A percentile compares a stretch with the other conserved stretches of the same genome.
These are phyloP conservation scores for Breynia disticha DNA, from an alignment of 441 rosid genomes.

Conservation along the genomic window DNA sequence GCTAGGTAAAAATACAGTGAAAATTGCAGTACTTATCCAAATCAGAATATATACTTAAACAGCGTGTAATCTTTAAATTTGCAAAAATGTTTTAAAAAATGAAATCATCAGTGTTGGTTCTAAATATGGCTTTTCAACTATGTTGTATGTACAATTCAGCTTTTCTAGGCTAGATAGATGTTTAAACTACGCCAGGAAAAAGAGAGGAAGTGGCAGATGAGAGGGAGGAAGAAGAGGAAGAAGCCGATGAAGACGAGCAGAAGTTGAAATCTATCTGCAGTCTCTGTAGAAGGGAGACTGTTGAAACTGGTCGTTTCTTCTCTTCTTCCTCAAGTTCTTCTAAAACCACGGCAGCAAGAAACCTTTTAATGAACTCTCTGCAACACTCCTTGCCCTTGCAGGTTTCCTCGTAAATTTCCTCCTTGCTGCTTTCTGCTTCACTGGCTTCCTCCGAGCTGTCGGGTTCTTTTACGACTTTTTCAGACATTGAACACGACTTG, in stretches of 20 bases:
- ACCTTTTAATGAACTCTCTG: constrained; percentile 53
- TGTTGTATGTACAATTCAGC: too few species aligned
- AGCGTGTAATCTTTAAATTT: too few species aligned
- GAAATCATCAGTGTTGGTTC: too few species aligned
- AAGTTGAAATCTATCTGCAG: constrained; percentile 66
- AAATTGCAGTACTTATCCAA: too few species aligned
- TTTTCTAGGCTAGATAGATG: too few species aligned
- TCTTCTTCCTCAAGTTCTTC: constrained; percentile 40
- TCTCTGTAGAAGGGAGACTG: constrained; percentile 29
- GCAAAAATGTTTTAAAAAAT: too few species aligned
- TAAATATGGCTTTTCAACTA: too few species aligned
- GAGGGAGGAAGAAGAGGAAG: constrained; percentile 9
- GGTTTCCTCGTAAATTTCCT: constrained; percentile 19
- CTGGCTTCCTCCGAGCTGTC: neutral
- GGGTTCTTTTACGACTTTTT: constrained; percentile 10
- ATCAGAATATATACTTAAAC: too few species aligned
- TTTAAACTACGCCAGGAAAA: neutral
- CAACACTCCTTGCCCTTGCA: constrained; percentile 53
- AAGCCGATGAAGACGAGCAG: constrained; percentile 13
- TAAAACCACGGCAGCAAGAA: constrained; percentile 46
- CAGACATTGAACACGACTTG: constrained; percentile 29
- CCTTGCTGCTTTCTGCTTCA: neutral
- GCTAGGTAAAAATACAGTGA: too few species aligned
- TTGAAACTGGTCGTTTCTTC: constrained; percentile 29
- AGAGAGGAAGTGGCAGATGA: constrained; percentile 8